Evolutionary conservation across 352 stramenopile genomes (phyloP).

Genomic region (Chrysophaeum taylorii): DNA sequence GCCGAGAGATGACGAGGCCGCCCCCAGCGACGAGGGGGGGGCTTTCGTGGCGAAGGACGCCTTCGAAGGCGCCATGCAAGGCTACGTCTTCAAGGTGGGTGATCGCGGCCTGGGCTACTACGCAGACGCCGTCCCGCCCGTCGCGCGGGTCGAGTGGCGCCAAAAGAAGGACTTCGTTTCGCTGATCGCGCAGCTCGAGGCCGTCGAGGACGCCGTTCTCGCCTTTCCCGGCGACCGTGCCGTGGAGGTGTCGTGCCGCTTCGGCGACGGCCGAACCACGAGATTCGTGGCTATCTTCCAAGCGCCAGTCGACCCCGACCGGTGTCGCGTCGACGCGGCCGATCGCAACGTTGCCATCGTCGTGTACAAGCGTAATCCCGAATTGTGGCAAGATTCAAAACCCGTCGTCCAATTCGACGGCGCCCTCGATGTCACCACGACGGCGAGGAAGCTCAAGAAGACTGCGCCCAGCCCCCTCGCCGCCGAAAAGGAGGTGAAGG

Average conservation of each 20-base stretch:
- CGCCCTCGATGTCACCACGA: neutral
- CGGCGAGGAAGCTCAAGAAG: neutral
- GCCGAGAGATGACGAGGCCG: neutral
- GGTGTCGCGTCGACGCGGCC: neutral
- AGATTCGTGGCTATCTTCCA: no score
- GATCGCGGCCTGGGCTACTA: neutral
- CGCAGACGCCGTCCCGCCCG: neutral
- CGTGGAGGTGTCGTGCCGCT: neutral
- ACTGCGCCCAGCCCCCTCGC: neutral
- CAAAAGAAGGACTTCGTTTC: neutral
- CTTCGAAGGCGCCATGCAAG: neutral
- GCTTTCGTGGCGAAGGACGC: neutral
- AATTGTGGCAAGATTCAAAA: no score
- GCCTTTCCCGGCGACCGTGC: neutral
- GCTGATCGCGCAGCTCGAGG: neutral
- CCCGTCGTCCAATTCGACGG: no score
- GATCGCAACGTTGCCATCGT: neutral
- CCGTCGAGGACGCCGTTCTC: neutral
- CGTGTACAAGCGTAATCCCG: neutral
- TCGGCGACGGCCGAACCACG: no score
- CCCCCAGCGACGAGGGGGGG: no score
- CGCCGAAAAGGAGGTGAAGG: neutral
- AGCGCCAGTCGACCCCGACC: neutral
- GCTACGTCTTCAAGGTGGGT: neutral
- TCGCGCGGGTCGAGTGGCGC: neutral